Base-by-base conservation (phyloP, 2,329 filamentous ascomycete genomes). In the Sporothrix phasma region DNA sequence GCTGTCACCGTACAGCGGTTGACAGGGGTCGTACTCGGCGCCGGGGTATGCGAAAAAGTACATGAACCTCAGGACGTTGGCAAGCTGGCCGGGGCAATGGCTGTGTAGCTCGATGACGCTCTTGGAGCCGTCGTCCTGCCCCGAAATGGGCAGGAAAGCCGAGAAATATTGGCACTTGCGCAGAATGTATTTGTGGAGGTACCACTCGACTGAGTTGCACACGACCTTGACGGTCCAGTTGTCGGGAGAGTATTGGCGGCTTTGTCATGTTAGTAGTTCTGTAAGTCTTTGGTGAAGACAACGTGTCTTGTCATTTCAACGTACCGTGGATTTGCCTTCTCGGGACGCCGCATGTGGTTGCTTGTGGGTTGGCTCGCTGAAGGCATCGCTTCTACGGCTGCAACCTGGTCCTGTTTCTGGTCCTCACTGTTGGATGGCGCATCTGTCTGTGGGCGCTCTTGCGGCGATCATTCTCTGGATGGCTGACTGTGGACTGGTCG, bases 21-120 rank as follows among this genome's bases (percentile, higher is more conserved):
- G 41, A 15, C 54, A 19, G 3, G 53, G 22, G 31, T 68, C 54
- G n/a, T 66, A 66, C 3, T 39, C 41, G 19, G 65, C 67, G 8
- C 61, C 62, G 1, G 67, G 60, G 64, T 69, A 71, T 19, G 62
- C 70, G 15, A 19, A 15, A 46, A 45, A 41, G 65, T 74, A 74
- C 68, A 74, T 71, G 66, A 70, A 74, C 5, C 64, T 63, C 3
- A 74, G 58, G 0, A 68, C 69, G 19, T 62, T 63, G 26, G 63
- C 64, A 3, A 74, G 65, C 53, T 69, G 65, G 10, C 62, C 63
- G 0, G 61, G 39, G 22, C 67, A 46, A 58, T 71, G 70, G 13
- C 29, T 22, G 34, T 63, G n/a, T 7, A 68, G 66, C 8, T 64
- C 41, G 17, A 70, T 64, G 0, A 39, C 29, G 29, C 41, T 51